Evolutionary conservation across 208 protist genomes (phyloP), one percentile per base, ranked within the genome.

Genomic region (Phytomonas francai): DNA sequence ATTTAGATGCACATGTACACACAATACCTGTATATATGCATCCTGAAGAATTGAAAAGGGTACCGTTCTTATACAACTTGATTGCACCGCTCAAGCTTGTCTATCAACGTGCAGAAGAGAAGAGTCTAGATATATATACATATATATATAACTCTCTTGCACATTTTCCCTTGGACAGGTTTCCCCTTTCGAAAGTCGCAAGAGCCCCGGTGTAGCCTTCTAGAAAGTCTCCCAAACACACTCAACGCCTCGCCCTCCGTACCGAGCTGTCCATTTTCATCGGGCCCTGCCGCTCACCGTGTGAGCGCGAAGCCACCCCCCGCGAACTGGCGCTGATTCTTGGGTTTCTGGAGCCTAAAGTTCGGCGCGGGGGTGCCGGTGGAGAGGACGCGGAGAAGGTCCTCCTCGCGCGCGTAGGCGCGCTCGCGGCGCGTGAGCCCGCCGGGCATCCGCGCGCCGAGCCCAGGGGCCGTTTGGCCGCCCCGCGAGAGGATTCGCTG

Each of bases 281-380:
- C 25, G 49, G 6, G 30, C 11, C n/a, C 11, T 1, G 16, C n/a
- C 11, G 4, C 34, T 28, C 39, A 72, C 12, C 57, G 66, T 9
- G 74, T 88, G 12, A 95, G 72, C 12, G 83, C 74, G 71, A 93
- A 95, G 36, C 89, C 89, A 29, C 89, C 89, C 22, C 89, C 89
- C 8, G 86, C 82, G 72, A 91, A 95, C 36, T 82, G 77, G 8
- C 79, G 63, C 65, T 92, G 85, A 22, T 88, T 42, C 66, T 75
- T 29, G 22, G 76, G 77, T 67, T 81, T 84, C 69, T 87, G 79
- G 4, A 95, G 68, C 16, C 85, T 77, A 62, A 86, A 91, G 34
- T 81, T 80, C 1, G 89, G 74, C 57, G 74, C 82, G 16, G 82
- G 80, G 27, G 70, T 71, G 6, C 85, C 87, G 3, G 80, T 84